Percentiles rank a stretch among this genome's conserved stretches.
These are phyloP conservation scores for Astrothelium subdiscretum DNA, from an alignment of 495 filamentous ascomycete species.

Conservation along the genomic window DNA sequence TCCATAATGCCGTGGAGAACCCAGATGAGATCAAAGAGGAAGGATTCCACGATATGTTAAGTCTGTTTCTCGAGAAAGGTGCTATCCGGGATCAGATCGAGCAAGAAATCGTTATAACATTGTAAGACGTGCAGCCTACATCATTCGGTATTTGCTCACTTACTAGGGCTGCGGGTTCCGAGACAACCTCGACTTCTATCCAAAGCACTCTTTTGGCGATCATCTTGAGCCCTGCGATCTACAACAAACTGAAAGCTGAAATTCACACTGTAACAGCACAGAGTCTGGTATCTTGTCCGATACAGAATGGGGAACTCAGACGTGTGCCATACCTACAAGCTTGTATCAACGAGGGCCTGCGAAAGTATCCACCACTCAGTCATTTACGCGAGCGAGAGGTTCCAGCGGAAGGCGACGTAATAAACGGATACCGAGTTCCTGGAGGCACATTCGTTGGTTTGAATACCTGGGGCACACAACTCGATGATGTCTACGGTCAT, in stretches of 20 bases:
- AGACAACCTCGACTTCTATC: not conserved
- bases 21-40: not conserved
- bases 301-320: constrained; percentile 2
- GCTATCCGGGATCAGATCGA: not conserved
- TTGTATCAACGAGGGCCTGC: constrained; percentile 12
- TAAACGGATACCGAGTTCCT: constrained; percentile 10
- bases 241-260: constrained; percentile 8
- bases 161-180: not conserved
- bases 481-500: constrained; percentile 1
- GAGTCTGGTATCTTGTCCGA: constrained; percentile 2
- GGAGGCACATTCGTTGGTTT: constrained; percentile 10
- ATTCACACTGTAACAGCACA: constrained; percentile 1
- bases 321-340: constrained; percentile 17
- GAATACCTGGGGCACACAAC: not conserved
- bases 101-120: not conserved
- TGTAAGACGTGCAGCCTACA: not conserved
- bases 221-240: not conserved
- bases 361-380: constrained; percentile 10
- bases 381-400: constrained; percentile 9
- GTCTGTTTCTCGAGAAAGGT: not conserved
- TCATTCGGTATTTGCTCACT: not conserved
- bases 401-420: constrained; percentile 8
- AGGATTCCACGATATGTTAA: not conserved
- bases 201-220: not conserved
- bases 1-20: not conserved